Conservation (phyloP, 495 filamentous ascomycete genomes). For the Cercophora samala region DNA sequence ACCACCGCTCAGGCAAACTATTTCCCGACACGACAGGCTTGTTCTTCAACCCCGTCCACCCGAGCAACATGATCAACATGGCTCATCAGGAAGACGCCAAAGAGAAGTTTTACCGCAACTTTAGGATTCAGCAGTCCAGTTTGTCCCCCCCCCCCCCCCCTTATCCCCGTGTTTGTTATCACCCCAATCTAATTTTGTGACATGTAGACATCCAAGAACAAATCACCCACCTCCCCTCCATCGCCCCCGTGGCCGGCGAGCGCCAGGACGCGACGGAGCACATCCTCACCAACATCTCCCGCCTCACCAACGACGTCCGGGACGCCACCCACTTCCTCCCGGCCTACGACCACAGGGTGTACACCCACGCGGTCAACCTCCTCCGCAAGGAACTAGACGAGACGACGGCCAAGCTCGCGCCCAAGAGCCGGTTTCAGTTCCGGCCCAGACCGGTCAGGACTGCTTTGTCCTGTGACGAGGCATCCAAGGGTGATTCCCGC, state of each 20-base stretch:
- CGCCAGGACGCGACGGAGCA: constrained; percentile 46
- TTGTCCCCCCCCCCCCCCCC: constrained; percentile 21
- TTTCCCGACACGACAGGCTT: neutral
- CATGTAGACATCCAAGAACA: constrained; percentile 40
- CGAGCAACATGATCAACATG: neutral
- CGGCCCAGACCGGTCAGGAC: constrained; percentile 34
- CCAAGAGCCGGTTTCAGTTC: constrained; percentile 48
- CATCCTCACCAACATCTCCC: constrained; percentile 43
- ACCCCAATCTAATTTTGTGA: neutral
- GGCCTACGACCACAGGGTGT: constrained; percentile 46
- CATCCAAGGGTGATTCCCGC: neutral
- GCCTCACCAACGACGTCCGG: constrained; percentile 42
- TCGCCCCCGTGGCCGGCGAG: constrained; percentile 41
- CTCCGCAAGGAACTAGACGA: constrained; percentile 45
- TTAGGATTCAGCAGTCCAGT: constrained; percentile 70
- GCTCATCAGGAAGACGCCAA: constrained; percentile 43
- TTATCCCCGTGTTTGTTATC: no score
- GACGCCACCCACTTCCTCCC: constrained; percentile 45
- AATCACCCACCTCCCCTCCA: constrained; percentile 36
- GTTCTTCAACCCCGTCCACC: neutral
- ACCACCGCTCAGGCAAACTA: neutral
- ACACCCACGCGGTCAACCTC: constrained; percentile 42
- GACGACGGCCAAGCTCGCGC: constrained; percentile 37
- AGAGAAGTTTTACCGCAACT: constrained; percentile 75
- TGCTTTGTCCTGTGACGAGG: neutral